Conservation (phyloP, 1,284 basidiomycete species). For the Irpex rosettiformis region DNA sequence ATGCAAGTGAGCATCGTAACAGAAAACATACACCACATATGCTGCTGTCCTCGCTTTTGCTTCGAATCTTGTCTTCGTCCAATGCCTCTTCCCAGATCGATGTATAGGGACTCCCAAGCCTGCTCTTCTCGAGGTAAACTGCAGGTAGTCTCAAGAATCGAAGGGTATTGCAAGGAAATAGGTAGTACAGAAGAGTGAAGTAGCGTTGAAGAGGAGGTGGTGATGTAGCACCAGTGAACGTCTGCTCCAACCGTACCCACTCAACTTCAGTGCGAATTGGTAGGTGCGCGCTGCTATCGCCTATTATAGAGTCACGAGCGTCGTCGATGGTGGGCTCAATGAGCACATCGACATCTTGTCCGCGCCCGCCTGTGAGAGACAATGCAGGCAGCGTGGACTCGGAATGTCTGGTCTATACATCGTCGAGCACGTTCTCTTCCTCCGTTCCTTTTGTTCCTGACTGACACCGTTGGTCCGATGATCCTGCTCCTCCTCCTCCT, state of each 20-base stretch:
- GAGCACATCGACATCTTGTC: slow-evolving; percentile 17
- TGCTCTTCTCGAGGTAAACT: slow-evolving; percentile 52
- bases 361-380: slow-evolving; percentile 18
- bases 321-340: slow-evolving; percentile 33
- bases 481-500: too few species aligned
- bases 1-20: slow-evolving; percentile 12
- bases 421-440: too few species aligned
- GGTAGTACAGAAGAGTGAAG: slow-evolving; percentile 82
- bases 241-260: slow-evolving; percentile 63
- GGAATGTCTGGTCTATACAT: slow-evolving; percentile 41
- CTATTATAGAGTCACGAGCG: slow-evolving; percentile 33
- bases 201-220: slow-evolving; percentile 56
- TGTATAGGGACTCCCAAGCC: slow-evolving; percentile 52
- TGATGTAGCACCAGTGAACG: slow-evolving; percentile 47
- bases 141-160: slow-evolving; percentile 69
- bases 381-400: slow-evolving; percentile 19
- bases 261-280: slow-evolving; percentile 51
- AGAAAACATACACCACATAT: background rate
- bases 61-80: slow-evolving; percentile 69
- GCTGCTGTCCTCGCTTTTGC: slow-evolving; percentile 58
- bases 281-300: slow-evolving; percentile 34
- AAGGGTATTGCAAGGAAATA: slow-evolving; percentile 83
- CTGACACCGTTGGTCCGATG: too few species aligned
- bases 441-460: too few species aligned
- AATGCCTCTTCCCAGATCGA: slow-evolving; percentile 63